A percentile compares a stretch with the other conserved stretches of the same genome.
These are phyloP conservation scores for Clavulina sp. DNA, from an alignment of 768 basidiomycete species.

Conservation along the genomic window DNA sequence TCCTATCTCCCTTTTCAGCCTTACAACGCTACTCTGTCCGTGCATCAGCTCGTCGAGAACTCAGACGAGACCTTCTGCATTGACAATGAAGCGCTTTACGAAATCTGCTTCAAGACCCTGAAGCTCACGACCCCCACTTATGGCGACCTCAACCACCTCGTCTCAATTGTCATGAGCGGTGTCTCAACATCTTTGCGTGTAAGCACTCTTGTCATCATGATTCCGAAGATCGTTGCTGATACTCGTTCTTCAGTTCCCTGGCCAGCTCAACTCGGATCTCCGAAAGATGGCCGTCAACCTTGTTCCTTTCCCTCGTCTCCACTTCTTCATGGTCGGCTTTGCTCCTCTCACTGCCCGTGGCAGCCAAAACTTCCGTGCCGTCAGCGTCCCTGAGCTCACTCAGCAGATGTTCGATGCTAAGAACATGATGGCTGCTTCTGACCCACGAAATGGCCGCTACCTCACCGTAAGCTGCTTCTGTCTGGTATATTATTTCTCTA, in stretches of 20 bases:
- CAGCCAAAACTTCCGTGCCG: constrained; percentile 88
- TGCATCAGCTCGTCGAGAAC: constrained; percentile 98
- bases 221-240: neutral
- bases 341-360: constrained; percentile 90
- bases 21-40: constrained; percentile 96
- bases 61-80: constrained; percentile 99
- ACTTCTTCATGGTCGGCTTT: constrained; percentile 98
- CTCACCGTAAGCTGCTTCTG: constrained; percentile 48
- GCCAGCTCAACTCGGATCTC: constrained; percentile 97
- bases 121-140: constrained; percentile 93
- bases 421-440: constrained; percentile 99
- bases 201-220: constrained; percentile 1
- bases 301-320: constrained; percentile 98
- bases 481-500: neutral
- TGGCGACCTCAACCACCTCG: constrained; percentile 94
- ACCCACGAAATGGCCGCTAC: constrained; percentile 93
- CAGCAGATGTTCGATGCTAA: constrained; percentile 99
- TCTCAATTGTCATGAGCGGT: constrained; percentile 96
- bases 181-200: constrained; percentile 89
- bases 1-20: constrained; percentile 32
- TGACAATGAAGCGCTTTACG: constrained; percentile 97
- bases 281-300: constrained; percentile 98
- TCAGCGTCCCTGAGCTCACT: constrained; percentile 93
- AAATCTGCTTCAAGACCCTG: constrained; percentile 96
- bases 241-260: constrained; percentile 52